Percentiles rank a stretch among this genome's conserved stretches.
Conservation (phyloP, 2,329 filamentous ascomycete species). For the Alternaria ethzedia region DNA sequence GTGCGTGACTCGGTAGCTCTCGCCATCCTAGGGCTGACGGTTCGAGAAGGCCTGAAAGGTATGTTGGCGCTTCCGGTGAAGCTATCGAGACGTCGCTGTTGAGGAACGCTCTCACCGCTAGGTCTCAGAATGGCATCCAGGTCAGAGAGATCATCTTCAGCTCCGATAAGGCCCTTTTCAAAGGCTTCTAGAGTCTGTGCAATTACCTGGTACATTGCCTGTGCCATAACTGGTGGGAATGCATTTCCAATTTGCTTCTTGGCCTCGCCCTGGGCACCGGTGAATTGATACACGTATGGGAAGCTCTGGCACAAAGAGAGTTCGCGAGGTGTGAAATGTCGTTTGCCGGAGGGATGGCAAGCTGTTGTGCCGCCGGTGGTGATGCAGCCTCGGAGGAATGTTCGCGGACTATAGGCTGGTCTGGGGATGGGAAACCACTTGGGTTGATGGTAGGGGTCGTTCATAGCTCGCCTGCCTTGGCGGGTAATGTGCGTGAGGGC, state of each 20-base stretch:
- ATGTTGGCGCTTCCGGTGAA: not conserved
- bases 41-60: not conserved
- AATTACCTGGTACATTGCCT: conserved; percentile 3
- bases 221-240: conserved; percentile 24
- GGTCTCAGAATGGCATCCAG: conserved; percentile 1
- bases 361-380: conserved; percentile 23
- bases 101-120: not conserved
- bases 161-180: conserved; percentile 29
- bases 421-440: not conserved
- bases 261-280: conserved; percentile 4
- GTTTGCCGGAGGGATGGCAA: conserved; percentile 20
- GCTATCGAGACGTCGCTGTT: not conserved
- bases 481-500: conserved; percentile 23
- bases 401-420: not conserved
- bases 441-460: conserved; percentile 30
- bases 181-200: conserved; percentile 30
- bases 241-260: conserved; percentile 32
- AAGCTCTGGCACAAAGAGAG: conserved; percentile 27
- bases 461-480: not conserved
- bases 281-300: conserved; percentile 15
- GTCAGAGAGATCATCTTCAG: conserved; percentile 31
- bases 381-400: conserved; percentile 9
- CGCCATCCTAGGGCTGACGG: not conserved
- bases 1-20: not conserved
- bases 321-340: conserved; percentile 28